Conservation (phyloP, 306 rosid genomes). For the Lotus japonicus region DNA sequence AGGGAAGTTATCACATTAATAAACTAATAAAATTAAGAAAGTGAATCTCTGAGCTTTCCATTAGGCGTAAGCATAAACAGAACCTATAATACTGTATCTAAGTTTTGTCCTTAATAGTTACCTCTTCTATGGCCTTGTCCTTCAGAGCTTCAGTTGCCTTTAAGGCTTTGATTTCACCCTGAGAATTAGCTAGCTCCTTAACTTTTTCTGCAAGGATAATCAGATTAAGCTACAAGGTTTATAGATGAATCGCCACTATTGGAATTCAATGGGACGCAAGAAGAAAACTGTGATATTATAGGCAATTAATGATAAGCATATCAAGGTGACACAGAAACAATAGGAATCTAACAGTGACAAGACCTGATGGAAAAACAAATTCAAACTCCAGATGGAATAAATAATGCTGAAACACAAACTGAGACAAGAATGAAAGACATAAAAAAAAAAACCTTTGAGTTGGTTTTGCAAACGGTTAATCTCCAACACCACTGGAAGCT, state of each 20-base stretch:
- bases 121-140: slow-evolving; percentile 86
- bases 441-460: slow-evolving; percentile 45
- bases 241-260: background rate
- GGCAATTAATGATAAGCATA: slow-evolving; percentile 1
- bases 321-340: background rate
- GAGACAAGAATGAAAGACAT: background rate
- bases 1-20: too few relatives aligned
- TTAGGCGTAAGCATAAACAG: too few relatives aligned
- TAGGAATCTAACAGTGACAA: background rate
- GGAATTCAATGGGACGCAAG: background rate
- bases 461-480: slow-evolving; percentile 65
- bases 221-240: background rate
- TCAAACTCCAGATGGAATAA: background rate
- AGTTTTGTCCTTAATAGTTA: slow-evolving; percentile 2
- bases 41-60: too few relatives aligned
- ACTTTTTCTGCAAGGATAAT: slow-evolving; percentile 48
- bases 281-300: background rate
- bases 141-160: slow-evolving; percentile 55
- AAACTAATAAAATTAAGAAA: too few relatives aligned
- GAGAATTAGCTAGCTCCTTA: slow-evolving; percentile 44
- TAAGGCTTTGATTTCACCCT: slow-evolving; percentile 66
- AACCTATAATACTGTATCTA: too few relatives aligned
- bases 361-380: background rate
- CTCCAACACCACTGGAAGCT: slow-evolving; percentile 51
- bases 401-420: background rate